phyloP scores from a whole-genome alignment of 768 basidiomycete genomes.

The Mycena vulgaris region DNA sequence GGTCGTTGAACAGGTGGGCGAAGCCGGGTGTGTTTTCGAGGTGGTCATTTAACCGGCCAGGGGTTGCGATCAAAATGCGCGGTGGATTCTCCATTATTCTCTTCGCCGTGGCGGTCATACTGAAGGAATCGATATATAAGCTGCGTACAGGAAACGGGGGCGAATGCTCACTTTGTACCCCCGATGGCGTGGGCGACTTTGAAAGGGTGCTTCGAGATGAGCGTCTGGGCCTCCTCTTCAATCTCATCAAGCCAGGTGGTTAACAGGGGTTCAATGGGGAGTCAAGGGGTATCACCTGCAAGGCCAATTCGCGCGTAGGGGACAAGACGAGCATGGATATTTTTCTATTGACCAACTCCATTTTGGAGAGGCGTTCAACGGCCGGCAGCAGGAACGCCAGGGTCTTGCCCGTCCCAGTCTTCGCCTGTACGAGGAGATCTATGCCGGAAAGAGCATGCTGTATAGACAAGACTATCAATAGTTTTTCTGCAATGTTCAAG shows the following conservation, averaged over 20 bases:
- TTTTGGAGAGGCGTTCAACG: slow-evolving; percentile 73
- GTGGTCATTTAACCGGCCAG: slow-evolving; percentile 83
- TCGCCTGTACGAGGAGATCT: slow-evolving; percentile 67
- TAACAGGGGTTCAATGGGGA: slow-evolving; percentile 32
- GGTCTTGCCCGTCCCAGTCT: slow-evolving; percentile 77
- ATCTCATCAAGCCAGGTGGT: slow-evolving; percentile 59
- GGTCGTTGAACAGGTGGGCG: slow-evolving; percentile 50
- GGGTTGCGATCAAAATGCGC: slow-evolving; percentile 81
- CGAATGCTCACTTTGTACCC: slow-evolving; percentile 62
- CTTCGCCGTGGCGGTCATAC: slow-evolving; percentile 37
- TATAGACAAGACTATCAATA: slow-evolving; percentile 11
- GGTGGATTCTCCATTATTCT: slow-evolving; percentile 48
- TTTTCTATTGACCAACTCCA: slow-evolving; percentile 38
- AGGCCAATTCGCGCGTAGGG: slow-evolving; percentile 82
- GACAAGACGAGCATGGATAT: slow-evolving; percentile 78
- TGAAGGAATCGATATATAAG: slow-evolving; percentile 9
- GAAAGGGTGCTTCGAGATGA: slow-evolving; percentile 58
- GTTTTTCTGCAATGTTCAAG: not conserved
- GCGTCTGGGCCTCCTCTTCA: slow-evolving; percentile 70
- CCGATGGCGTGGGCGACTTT: slow-evolving; percentile 68
- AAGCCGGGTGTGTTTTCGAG: slow-evolving; percentile 63
- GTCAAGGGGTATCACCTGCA: slow-evolving; percentile 70
- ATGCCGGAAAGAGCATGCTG: slow-evolving; percentile 58
- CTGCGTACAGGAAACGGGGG: not conserved
- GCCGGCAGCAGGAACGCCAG: slow-evolving; percentile 85